Evolutionary conservation across 129 eudicot genomes (phyloP).

Genomic region (Tagetes patula): DNA sequence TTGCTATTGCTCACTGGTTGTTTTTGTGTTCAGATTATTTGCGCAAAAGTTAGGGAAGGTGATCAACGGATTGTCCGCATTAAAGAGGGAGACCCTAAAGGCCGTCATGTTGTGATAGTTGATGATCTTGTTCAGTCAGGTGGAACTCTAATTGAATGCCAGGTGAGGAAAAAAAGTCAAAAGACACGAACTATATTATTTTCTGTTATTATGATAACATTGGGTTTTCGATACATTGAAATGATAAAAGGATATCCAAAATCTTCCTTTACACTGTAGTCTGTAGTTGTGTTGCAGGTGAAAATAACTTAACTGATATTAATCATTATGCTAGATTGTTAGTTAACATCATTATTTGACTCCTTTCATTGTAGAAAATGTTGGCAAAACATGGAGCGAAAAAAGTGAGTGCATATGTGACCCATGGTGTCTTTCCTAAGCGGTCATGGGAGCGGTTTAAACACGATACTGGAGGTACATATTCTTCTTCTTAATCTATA

Average conservation of each 20-base stretch:
- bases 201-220: background rate
- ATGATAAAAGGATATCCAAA: background rate
- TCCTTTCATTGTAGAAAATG: conserved; percentile 52
- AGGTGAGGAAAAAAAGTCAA: conserved; percentile 44
- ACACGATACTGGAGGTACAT: conserved; percentile 71
- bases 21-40: conserved; percentile 56
- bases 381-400: conserved; percentile 91
- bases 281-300: background rate
- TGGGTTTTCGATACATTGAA: background rate
- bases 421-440: conserved; percentile 96
- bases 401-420: conserved; percentile 92
- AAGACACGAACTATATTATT: background rate
- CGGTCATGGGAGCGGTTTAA: conserved; percentile 89
- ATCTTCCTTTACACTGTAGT: background rate
- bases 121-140: conserved; percentile 99
- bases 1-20: conserved; percentile 23
- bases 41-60: conserved; percentile 98
- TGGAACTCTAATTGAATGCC: conserved; percentile 92
- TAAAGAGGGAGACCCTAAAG: conserved; percentile 96
- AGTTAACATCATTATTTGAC: background rate
- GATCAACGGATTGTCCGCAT: conserved; percentile 90
- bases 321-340: background rate
- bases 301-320: background rate
- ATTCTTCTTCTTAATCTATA: background rate
- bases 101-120: conserved; percentile 97